Conservation (phyloP, 2,329 filamentous ascomycete genomes). For the Diplodia corticola region DNA sequence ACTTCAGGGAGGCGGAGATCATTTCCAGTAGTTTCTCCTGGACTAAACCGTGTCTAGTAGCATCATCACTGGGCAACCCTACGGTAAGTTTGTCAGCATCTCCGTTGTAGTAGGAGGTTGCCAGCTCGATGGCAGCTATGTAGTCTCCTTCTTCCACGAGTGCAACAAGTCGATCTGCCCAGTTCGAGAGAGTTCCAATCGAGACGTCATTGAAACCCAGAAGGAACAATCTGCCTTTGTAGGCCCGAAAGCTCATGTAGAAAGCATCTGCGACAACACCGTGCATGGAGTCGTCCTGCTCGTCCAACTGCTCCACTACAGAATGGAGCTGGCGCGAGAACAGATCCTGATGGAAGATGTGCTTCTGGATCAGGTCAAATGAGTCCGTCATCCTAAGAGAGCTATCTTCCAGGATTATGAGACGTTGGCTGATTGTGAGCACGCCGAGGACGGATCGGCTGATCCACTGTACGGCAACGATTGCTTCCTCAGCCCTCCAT, state of each 20-base stretch:
- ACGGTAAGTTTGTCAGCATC: constrained; percentile 93
- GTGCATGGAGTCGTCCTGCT: constrained; percentile 86
- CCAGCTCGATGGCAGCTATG: constrained; percentile 84
- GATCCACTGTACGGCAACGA: constrained; percentile 95
- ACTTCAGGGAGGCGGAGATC: constrained; percentile 86
- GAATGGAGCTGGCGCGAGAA: constrained; percentile 84
- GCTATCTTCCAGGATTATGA: constrained; percentile 89
- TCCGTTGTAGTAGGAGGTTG: constrained; percentile 88
- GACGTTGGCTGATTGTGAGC: constrained; percentile 87
- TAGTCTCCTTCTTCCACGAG: constrained; percentile 98
- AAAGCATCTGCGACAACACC: constrained; percentile 96
- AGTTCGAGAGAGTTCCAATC: constrained; percentile 90
- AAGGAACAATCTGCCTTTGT: constrained; percentile 90
- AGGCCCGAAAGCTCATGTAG: constrained; percentile 94
- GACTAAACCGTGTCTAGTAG: constrained; percentile 75
- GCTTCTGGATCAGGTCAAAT: constrained; percentile 86
- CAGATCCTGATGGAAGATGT: constrained; percentile 87
- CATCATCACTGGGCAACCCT: constrained; percentile 82
- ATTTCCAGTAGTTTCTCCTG: constrained; percentile 89
- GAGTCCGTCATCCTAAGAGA: constrained; percentile 90
- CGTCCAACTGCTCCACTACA: constrained; percentile 84
- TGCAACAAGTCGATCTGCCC: constrained; percentile 90
- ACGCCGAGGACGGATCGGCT: constrained; percentile 89
- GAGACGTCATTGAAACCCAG: constrained; percentile 92
- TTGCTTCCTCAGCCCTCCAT: constrained; percentile 92